Evolutionary conservation across 179 eudicot species (phyloP).

Genomic region (Spinacia oleracea): DNA sequence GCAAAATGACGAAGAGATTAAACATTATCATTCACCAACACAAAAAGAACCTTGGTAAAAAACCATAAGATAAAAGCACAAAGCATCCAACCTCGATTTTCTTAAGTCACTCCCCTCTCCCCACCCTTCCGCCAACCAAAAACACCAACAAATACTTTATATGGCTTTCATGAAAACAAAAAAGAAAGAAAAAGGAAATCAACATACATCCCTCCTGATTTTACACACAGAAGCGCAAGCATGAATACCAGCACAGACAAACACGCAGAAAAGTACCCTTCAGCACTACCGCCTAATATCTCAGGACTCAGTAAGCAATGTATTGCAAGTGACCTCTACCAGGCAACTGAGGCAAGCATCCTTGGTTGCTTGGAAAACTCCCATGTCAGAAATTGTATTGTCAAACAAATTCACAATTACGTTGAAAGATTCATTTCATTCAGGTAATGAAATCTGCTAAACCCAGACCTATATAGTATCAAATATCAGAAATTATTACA

Average conservation of each 20-base stretch:
- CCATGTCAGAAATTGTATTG: conserved; percentile 6
- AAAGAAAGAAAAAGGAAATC: not conserved
- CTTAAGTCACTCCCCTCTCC: not conserved
- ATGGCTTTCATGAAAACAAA: not conserved
- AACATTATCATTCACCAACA: conserved; percentile 4
- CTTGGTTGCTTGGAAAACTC: not conserved
- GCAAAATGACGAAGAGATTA: conserved; percentile 22
- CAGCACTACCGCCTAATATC: not conserved
- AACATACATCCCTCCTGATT: not conserved
- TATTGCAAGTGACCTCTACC: not conserved
- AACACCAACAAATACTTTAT: not conserved
- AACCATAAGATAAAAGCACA: not conserved
- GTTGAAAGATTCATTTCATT: not conserved
- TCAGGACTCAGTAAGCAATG: not conserved
- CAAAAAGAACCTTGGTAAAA: not conserved
- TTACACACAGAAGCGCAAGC: not conserved
- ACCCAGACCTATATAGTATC: not conserved
- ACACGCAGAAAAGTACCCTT: not conserved
- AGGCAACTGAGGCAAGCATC: not conserved
- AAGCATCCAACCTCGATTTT: not conserved
- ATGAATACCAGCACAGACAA: not conserved
- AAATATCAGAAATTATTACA: conserved; percentile 1
- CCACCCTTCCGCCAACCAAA: not conserved
- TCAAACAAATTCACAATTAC: not conserved
- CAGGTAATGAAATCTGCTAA: not conserved